Evolutionary conservation across 345 rosid species (phyloP).

Genomic region (Bretschneidera sinensis): DNA sequence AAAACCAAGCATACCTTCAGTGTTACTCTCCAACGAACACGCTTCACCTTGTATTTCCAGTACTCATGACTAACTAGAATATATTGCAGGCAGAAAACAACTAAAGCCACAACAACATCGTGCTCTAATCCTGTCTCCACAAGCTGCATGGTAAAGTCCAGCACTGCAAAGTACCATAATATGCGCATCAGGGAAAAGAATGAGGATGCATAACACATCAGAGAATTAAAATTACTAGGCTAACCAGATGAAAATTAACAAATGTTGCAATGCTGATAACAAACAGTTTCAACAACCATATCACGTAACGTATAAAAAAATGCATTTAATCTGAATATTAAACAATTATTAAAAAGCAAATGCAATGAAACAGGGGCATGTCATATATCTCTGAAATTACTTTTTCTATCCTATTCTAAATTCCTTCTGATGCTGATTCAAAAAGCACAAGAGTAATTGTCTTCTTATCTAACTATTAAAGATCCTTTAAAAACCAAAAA

Average conservation of each 20-base stretch:
- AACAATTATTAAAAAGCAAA: too few relatives aligned
- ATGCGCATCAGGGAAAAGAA: constrained; percentile 1
- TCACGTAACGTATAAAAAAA: too few relatives aligned
- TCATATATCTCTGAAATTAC: too few relatives aligned
- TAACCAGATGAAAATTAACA: not conserved
- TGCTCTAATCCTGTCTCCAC: constrained; percentile 69
- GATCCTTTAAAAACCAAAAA: not conserved
- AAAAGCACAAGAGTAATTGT: too few relatives aligned
- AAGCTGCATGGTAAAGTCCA: constrained; percentile 75
- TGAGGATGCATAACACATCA: not conserved
- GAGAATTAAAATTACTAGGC: not conserved
- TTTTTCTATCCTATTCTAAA: too few relatives aligned
- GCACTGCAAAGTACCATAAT: constrained; percentile 51
- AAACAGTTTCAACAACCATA: too few relatives aligned
- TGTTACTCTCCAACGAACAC: constrained; percentile 75
- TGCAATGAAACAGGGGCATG: too few relatives aligned
- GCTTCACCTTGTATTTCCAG: constrained; percentile 73
- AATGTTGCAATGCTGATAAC: not conserved
- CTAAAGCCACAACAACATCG: constrained; percentile 57
- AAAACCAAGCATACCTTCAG: constrained; percentile 43
- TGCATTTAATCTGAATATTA: too few relatives aligned
- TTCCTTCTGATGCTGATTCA: too few relatives aligned
- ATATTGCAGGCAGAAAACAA: constrained; percentile 74
- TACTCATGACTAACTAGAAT: constrained; percentile 75
- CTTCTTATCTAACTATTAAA: too few relatives aligned